Percentiles rank a stretch among this genome's conserved stretches.
Conservation (phyloP, 257 asterid species). For the Fraxinus anomala region DNA sequence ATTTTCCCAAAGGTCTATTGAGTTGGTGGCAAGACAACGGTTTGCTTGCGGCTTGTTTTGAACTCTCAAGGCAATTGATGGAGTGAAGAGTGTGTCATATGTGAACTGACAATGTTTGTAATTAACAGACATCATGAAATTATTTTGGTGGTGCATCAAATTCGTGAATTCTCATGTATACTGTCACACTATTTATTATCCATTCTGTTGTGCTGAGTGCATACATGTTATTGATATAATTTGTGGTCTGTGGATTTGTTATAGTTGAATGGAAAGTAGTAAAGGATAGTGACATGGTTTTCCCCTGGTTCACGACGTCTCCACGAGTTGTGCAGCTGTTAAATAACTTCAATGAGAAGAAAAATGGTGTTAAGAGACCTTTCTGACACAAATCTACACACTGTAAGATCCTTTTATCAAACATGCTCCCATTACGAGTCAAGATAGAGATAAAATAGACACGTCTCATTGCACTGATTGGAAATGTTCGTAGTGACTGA, state of each 20-base stretch:
- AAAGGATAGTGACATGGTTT: too few relatives aligned
- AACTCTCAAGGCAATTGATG: neutral
- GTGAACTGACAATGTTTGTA: neutral
- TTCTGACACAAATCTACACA: too few relatives aligned
- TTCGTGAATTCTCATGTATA: neutral
- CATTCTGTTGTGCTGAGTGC: neutral
- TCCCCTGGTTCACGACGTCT: too few relatives aligned
- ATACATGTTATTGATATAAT: neutral
- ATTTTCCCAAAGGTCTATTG: neutral
- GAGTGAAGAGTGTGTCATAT: neutral
- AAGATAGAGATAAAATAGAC: too few relatives aligned
- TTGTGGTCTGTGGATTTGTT: neutral
- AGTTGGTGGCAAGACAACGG: neutral
- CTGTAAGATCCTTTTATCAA: too few relatives aligned
- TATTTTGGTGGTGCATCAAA: neutral
- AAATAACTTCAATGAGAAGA: too few relatives aligned
- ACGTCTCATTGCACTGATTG: too few relatives aligned
- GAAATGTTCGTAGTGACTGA: too few relatives aligned
- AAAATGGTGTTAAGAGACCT: too few relatives aligned
- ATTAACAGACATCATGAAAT: neutral
- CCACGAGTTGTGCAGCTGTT: too few relatives aligned
- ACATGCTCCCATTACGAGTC: too few relatives aligned
- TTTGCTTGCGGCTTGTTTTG: neutral
- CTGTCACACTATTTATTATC: neutral
- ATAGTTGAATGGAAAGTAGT: neutral